phyloP scores from a whole-genome alignment of 1,284 basidiomycete species.

The Agroathelia rolfsii region DNA sequence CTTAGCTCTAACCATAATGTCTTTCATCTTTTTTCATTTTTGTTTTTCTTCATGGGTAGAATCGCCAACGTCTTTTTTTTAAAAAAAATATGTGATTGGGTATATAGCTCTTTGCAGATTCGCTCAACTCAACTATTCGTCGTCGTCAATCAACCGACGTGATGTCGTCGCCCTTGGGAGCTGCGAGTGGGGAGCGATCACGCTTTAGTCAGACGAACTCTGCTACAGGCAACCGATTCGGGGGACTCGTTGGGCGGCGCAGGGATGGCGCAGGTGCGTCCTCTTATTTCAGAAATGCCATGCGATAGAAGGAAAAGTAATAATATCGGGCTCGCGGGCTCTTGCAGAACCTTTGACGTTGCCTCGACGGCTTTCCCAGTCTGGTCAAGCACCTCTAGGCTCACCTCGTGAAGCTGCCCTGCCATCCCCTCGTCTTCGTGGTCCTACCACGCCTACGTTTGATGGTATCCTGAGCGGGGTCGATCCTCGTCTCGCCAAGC shows the following conservation, averaged over 20 bases:
- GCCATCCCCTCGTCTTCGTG: conserved; percentile 59
- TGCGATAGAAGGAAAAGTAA: too few relatives aligned
- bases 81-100: too few relatives aligned
- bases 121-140: conserved; percentile 73
- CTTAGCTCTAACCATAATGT: too few relatives aligned
- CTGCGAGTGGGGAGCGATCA: conserved; percentile 53
- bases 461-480: conserved; percentile 61
- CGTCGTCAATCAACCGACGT: conserved; percentile 70
- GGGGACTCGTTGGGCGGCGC: conserved; percentile 45
- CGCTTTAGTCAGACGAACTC: conserved; percentile 40
- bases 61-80: too few relatives aligned
- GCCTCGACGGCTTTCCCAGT: conserved; percentile 64
- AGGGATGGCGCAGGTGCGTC: conserved; percentile 56
- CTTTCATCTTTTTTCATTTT: conserved; percentile 14
- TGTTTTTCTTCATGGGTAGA: conserved; percentile 11
- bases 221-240: conserved; percentile 48
- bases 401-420: conserved; percentile 51
- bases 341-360: conserved; percentile 32
- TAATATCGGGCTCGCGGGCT: too few relatives aligned
- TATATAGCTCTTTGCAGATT: conserved; percentile 56
- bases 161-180: conserved; percentile 39
- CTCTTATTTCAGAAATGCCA: conserved; percentile 2
- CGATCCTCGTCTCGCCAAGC: conserved; percentile 56
- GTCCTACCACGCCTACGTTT: conserved; percentile 43
- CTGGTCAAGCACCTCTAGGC: conserved; percentile 36